phyloP scores from a whole-genome alignment of 306 rosid genomes.

The Castanea sativa region DNA sequence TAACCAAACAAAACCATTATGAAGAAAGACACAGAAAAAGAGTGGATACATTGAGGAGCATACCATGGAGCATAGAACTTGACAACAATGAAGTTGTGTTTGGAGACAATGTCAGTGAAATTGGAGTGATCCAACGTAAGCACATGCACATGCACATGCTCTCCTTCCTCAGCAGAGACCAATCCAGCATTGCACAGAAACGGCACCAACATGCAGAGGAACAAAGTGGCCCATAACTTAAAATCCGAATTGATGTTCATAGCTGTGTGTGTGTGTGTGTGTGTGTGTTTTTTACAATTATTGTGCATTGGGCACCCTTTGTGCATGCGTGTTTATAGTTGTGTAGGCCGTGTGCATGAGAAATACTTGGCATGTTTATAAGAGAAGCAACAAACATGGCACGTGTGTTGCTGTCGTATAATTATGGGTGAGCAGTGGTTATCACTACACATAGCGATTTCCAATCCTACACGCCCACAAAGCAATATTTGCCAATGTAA shows the following conservation, averaged over 20 bases:
- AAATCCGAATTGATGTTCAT: constrained; percentile 55
- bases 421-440: no score
- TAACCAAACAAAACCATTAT: neutral
- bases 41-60: neutral
- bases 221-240: constrained; percentile 25
- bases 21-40: neutral
- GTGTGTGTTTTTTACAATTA: neutral
- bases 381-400: constrained; percentile 21
- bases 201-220: neutral
- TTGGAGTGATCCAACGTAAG: constrained; percentile 81
- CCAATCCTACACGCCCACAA: no score
- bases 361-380: constrained; percentile 1
- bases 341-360: neutral
- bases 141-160: constrained; percentile 73
- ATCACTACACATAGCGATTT: no score
- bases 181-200: neutral
- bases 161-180: constrained; percentile 50
- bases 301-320: neutral
- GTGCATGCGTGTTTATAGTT: neutral
- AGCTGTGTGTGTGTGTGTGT: neutral
- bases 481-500: no score
- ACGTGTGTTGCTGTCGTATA: neutral
- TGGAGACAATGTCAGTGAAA: constrained; percentile 65
- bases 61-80: constrained; percentile 96
- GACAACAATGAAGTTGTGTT: constrained; percentile 78